These are phyloP conservation scores for Rutstroemia sydowiana DNA, from an alignment of 2,329 filamentous ascomycete genomes.

Conservation along the genomic window DNA sequence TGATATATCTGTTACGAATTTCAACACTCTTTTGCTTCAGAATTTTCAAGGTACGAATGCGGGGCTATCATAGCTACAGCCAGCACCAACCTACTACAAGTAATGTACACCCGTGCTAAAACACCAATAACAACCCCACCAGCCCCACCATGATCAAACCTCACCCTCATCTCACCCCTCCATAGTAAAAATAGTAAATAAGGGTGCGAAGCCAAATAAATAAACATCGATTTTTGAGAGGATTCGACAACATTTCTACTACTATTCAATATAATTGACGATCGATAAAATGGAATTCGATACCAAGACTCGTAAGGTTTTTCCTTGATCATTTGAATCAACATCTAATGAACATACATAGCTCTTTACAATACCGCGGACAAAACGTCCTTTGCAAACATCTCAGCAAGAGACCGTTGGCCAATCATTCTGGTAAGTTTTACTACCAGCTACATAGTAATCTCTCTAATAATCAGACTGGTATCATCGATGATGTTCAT, in stretches of 20 bases:
- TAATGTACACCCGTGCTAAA: no score
- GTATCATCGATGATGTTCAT: conserved; percentile 91
- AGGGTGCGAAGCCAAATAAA: neutral
- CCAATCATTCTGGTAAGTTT: conserved; percentile 73
- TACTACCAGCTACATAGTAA: neutral
- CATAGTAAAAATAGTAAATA: neutral
- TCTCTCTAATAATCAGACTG: conserved; percentile 51
- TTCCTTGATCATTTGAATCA: neutral
- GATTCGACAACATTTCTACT: neutral
- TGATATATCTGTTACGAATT: no score
- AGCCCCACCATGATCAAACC: conserved; percentile 7
- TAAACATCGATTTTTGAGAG: no score
- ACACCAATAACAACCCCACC: no score
- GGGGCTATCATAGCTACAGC: no score
- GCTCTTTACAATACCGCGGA: conserved; percentile 75
- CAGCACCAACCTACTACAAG: no score
- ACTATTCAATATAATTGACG: neutral
- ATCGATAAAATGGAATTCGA: conserved; percentile 59
- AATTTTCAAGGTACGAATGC: no score
- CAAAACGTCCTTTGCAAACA: conserved; percentile 76
- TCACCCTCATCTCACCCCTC: no score
- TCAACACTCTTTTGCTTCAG: no score
- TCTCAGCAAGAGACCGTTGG: conserved; percentile 83
- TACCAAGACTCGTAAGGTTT: conserved; percentile 59
- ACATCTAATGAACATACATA: conserved; percentile 31